These are phyloP conservation scores for Rhodosporidiobolus odoratus DNA, from an alignment of 768 basidiomycete genomes.

Conservation along the genomic window DNA sequence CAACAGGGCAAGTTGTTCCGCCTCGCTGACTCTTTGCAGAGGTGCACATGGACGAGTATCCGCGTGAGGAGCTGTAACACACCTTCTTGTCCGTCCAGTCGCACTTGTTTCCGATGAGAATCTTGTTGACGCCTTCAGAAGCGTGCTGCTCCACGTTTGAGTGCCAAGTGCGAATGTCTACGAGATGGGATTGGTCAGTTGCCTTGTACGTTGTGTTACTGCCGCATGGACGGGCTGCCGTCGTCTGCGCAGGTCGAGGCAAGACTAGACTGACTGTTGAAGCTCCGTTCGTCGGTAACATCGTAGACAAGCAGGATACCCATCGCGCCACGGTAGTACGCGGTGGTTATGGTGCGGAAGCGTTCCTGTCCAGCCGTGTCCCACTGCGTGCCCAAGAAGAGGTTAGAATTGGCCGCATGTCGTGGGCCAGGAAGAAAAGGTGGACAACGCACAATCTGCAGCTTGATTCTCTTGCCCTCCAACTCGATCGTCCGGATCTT, in stretches of 20 bases:
- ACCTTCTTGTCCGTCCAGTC: conserved; percentile 91
- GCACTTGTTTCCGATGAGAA: conserved; percentile 97
- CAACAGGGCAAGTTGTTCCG: background rate
- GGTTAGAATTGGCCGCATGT: background rate
- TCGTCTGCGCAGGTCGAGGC: background rate
- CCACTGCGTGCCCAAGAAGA: conserved; percentile 59
- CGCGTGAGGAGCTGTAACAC: background rate
- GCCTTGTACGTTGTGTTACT: too few species aligned
- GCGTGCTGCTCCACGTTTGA: conserved; percentile 97
- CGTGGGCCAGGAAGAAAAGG: too few species aligned
- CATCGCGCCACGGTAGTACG: conserved; percentile 98
- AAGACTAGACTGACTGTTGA: conserved; percentile 72
- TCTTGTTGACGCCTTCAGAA: conserved; percentile 98
- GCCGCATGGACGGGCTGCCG: too few species aligned
- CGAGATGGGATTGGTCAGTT: conserved; percentile 17
- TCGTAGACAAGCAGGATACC: conserved; percentile 94
- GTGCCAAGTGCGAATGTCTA: conserved; percentile 98
- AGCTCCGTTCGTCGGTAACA: conserved; percentile 87
- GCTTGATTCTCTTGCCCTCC: conserved; percentile 94
- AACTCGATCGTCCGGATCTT: conserved; percentile 98
- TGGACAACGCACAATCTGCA: conserved; percentile 77
- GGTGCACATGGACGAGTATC: background rate
- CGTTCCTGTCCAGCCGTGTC: conserved; percentile 99
- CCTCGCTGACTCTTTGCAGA: background rate
- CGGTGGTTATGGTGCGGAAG: conserved; percentile 95